Evolutionary conservation across 2,329 filamentous ascomycete genomes (phyloP).

Genomic region (Chalara sp.): DNA sequence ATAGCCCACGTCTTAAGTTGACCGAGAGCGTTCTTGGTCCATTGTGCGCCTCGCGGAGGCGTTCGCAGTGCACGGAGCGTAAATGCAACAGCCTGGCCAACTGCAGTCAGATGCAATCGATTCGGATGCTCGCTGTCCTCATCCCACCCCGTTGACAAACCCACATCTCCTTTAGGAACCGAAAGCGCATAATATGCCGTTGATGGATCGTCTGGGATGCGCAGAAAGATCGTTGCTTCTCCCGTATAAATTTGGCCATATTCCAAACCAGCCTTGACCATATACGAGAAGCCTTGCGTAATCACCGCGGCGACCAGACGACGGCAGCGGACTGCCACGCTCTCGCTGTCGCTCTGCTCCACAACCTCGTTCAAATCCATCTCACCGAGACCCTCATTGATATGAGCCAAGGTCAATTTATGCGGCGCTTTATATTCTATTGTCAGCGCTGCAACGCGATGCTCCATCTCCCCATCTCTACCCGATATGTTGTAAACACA

Average conservation of each 20-base stretch:
- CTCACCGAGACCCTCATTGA: neutral
- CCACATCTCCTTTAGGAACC: neutral
- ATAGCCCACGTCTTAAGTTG: neutral
- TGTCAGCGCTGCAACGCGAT: neutral
- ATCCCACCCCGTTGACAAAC: neutral
- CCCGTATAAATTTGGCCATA: constrained; percentile 1
- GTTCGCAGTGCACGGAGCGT: constrained; percentile 1
- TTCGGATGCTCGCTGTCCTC: neutral
- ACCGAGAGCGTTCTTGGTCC: neutral
- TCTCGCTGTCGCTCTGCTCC: neutral
- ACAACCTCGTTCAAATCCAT: neutral
- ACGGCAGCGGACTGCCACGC: neutral
- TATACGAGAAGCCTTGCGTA: constrained; percentile 1
- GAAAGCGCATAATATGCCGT: neutral
- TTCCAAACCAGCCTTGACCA: neutral
- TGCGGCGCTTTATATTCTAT: constrained; percentile 5
- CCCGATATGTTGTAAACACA: no score
- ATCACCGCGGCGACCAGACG: neutral
- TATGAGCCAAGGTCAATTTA: neutral
- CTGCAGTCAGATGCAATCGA: neutral
- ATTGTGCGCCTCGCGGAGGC: neutral
- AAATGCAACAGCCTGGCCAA: constrained; percentile 1
- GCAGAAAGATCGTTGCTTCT: constrained; percentile 1
- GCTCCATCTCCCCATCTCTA: neutral
- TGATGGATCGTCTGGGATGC: neutral